These are phyloP conservation scores for Candida anglica DNA, from an alignment of 805 yeast genomes.

Conservation along the genomic window DNA sequence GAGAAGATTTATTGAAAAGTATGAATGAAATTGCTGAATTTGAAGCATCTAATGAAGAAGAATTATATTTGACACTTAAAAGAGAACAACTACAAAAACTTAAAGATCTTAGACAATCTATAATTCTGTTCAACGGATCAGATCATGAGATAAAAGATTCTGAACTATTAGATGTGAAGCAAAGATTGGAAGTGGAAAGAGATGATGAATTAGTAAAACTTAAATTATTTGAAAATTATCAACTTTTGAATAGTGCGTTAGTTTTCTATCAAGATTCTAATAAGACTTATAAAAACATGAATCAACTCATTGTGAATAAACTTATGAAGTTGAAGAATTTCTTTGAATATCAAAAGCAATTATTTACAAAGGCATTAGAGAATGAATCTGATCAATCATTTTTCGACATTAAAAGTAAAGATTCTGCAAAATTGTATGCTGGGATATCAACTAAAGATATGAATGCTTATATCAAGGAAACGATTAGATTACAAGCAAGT, in stretches of 20 bases:
- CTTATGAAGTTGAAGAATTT: conserved; percentile 35
- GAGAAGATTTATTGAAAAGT: conserved; percentile 15
- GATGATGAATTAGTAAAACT: conserved; percentile 33
- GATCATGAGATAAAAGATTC: conserved; percentile 17
- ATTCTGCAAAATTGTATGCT: conserved; percentile 21
- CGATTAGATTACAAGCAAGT: conserved; percentile 1
- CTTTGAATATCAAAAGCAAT: conserved; percentile 31
- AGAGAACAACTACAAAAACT: conserved; percentile 21
- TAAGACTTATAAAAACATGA: conserved; percentile 28
- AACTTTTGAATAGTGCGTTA: conserved; percentile 25
- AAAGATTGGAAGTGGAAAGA: conserved; percentile 16
- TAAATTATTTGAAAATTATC: conserved; percentile 28
- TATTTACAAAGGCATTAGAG: conserved; percentile 18
- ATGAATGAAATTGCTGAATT: conserved; percentile 14
- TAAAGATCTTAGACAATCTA: conserved; percentile 19
- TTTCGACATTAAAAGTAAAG: conserved; percentile 15
- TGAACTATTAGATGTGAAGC: conserved; percentile 19
- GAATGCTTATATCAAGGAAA: conserved; percentile 6
- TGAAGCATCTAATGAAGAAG: conserved; percentile 11
- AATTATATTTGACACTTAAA: conserved; percentile 18
- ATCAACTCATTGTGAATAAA: conserved; percentile 25
- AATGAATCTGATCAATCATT: conserved; percentile 10
- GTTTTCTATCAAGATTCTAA: conserved; percentile 35
- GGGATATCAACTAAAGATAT: conserved; percentile 24
- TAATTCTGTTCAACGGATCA: conserved; percentile 15